Percentiles rank a stretch among this genome's conserved stretches.
Evolutionary conservation across 148 eudicot genomes (phyloP).

Genomic region (Pouteria glomerata): DNA sequence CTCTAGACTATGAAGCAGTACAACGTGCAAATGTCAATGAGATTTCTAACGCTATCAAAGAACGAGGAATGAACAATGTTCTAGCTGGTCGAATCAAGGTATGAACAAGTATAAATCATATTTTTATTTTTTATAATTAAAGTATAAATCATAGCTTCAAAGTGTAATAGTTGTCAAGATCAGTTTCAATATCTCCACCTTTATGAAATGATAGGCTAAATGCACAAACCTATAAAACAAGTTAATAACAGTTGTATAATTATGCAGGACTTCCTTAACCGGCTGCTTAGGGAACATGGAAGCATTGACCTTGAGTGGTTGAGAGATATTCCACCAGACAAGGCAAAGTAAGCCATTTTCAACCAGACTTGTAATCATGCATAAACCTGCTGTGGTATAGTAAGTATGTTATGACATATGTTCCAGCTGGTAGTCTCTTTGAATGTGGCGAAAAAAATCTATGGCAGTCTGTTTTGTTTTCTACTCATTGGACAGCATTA

Average conservation of each 20-base stretch:
- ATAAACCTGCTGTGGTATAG: no score
- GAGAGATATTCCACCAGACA: constrained; percentile 48
- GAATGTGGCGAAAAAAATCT: no score
- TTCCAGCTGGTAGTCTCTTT: no score
- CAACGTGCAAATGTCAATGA: constrained; percentile 37
- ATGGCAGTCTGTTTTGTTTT: no score
- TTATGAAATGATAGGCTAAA: not conserved
- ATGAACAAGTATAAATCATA: not conserved
- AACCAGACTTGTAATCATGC: no score
- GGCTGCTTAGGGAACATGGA: constrained; percentile 44
- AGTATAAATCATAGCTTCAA: no score
- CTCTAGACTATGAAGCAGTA: constrained; percentile 52
- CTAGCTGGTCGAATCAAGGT: constrained; percentile 57
- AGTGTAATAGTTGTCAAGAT: not conserved
- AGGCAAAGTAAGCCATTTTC: constrained; percentile 36
- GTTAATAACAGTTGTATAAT: not conserved
- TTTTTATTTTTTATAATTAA: no score
- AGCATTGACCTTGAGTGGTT: constrained; percentile 55
- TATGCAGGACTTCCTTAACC: constrained; percentile 48
- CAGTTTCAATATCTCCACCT: not conserved
- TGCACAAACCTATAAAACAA: no score
- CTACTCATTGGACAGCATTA: no score
- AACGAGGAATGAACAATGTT: constrained; percentile 62
- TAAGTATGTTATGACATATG: no score
- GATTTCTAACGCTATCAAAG: constrained; percentile 44